Evolutionary conservation across 192 early-diverging fungal species (phyloP).

Genomic region (Kappamyces sp.): DNA sequence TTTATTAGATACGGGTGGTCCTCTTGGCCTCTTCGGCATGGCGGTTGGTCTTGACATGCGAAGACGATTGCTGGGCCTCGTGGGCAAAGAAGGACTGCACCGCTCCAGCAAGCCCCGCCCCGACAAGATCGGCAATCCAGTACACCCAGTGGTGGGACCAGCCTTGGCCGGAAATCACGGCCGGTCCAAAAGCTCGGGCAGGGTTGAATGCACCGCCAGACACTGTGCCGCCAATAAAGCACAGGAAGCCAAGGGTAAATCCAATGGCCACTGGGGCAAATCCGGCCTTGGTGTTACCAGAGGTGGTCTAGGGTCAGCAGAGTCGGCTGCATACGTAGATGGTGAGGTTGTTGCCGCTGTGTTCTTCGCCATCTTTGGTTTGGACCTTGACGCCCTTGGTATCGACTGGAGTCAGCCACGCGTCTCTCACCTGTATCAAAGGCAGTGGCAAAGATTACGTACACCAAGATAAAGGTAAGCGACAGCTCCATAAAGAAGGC

Average conservation of each 20-base stretch:
- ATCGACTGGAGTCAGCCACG: slow-evolving; percentile 29
- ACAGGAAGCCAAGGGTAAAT: slow-evolving; percentile 52
- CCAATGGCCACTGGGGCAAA: slow-evolving; percentile 60
- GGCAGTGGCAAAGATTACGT: slow-evolving; percentile 60
- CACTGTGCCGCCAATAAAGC: slow-evolving; percentile 49
- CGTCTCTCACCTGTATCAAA: slow-evolving; percentile 49
- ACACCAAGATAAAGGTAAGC: slow-evolving; percentile 56
- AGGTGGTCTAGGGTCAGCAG: slow-evolving; percentile 39
- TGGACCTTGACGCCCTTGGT: slow-evolving; percentile 45
- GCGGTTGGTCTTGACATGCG: slow-evolving; percentile 24
- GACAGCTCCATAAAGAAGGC: slow-evolving; percentile 57
- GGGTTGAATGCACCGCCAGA: slow-evolving; percentile 60
- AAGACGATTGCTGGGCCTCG: slow-evolving; percentile 36
- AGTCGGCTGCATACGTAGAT: slow-evolving; percentile 45
- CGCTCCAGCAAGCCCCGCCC: slow-evolving; percentile 48
- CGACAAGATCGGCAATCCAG: slow-evolving; percentile 51
- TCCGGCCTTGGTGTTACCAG: slow-evolving; percentile 60
- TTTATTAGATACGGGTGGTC: not conserved
- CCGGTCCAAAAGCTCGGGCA: slow-evolving; percentile 53
- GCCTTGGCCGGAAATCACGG: slow-evolving; percentile 41
- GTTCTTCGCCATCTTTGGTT: slow-evolving; percentile 21
- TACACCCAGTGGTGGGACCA: slow-evolving; percentile 57
- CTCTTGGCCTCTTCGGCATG: not conserved
- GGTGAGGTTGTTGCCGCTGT: slow-evolving; percentile 48
- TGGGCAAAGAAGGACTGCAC: slow-evolving; percentile 51